Evolutionary conservation across 176 grass and related monocot species (phyloP), one percentile per base, ranked within the genome.

Genomic region (Oryza brachyantha): DNA sequence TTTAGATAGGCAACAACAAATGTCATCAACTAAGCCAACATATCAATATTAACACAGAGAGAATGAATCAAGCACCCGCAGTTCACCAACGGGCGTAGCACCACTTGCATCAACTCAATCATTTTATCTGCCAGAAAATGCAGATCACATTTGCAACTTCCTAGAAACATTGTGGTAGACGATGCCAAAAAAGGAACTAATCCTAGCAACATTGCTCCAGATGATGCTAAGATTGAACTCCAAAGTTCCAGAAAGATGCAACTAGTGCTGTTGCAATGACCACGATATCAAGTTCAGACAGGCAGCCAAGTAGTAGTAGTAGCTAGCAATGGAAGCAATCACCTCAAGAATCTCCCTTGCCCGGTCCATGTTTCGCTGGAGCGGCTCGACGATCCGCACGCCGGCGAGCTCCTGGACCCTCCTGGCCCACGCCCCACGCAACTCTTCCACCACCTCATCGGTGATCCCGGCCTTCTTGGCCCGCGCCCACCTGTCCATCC

Each of bases 381-480:
- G 85, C 24, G 91, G 91, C 75, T 93, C 85, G 8, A 91, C 91
- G 39, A 93, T 14, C 32, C 79, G 81, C 22, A 93, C 85, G 5
- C 78, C 84, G 25, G 83, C 83, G 35, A 91, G 85, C 79, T 88
- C 80, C 8, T 81, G 70, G n/a, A 75, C 66, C 36, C 48, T 74
- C 36, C 48, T 74, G 19, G 52, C 54, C 91, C 91, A 93, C 11
- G 61, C 64, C 28, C 75, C 3, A 52, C 66, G 32, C 48, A 93
- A 41, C 35, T 88, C 85, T 61, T 90, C 38, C 41, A 88, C 72
- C 71, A 91, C 88, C 79, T 78, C 79, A 8, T 76, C 82, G 5
- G 88, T 90, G 35, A 93, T 71, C 14, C 91, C 91, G 38, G 91
- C 83, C 54, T 93, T 93, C 88, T 88, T 93, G 38, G 91, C 88